Conservation (phyloP, 2,329 filamentous ascomycete species). For the Chaetomium sp. region DNA sequence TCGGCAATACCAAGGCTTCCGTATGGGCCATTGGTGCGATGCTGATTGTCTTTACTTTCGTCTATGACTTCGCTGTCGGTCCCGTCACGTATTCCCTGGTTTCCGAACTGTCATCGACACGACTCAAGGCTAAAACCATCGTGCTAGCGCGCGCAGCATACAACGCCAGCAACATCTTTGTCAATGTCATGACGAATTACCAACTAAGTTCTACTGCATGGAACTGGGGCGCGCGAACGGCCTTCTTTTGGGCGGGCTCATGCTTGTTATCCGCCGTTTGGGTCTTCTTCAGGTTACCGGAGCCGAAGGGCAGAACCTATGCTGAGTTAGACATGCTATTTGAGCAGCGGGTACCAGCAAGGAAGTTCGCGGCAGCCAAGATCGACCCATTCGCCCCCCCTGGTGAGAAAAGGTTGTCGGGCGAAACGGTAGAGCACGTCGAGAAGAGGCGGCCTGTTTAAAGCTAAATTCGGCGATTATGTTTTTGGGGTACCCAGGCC, state of each 20-base stretch:
- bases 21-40: conserved; percentile 34
- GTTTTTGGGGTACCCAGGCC: background rate
- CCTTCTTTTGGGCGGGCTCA: conserved; percentile 42
- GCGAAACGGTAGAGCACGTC: conserved; percentile 10
- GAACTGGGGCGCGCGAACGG: conserved; percentile 45
- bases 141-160: conserved; percentile 40
- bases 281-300: conserved; percentile 48
- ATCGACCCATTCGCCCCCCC: conserved; percentile 21
- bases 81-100: conserved; percentile 36
- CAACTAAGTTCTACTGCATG: conserved; percentile 37
- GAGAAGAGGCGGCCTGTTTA: conserved; percentile 1
- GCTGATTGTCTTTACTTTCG: conserved; percentile 31
- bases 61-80: conserved; percentile 37
- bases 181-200: conserved; percentile 36
- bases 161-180: conserved; percentile 42
- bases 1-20: conserved; percentile 22
- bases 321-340: conserved; percentile 41
- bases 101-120: conserved; percentile 35
- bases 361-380: conserved; percentile 23
- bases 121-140: conserved; percentile 50
- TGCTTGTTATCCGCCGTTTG: conserved; percentile 48
- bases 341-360: conserved; percentile 31
- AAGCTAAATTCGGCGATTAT: background rate
- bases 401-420: background rate
- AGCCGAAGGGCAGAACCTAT: conserved; percentile 38